Base-by-base conservation (phyloP, 306 rosid species). In the Acacia confusa region DNA sequence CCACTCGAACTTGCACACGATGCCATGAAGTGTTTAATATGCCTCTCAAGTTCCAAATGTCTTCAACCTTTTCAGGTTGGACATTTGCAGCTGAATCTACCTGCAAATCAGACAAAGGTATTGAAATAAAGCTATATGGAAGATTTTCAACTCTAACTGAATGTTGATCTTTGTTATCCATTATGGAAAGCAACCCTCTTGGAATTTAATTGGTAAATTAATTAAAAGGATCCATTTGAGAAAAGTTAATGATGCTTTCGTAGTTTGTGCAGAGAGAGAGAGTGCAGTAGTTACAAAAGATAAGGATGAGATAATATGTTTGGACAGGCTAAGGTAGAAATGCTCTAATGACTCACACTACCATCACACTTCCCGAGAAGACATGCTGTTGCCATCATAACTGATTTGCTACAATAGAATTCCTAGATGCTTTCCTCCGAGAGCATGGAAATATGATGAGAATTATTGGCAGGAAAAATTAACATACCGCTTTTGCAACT, bases 11-110 rank as follows among this genome's bases (percentile, higher is more conserved):
- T 73, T 82, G 85, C n/a, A 95, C 92, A 17, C 95, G 67, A 83
- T 93, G 98, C 98, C 98, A 93, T 77, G 98, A 92, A 22, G 91
- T 93, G 88, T 95, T 95, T 73, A 95, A 88, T 80, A 95, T 91
- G 55, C 99, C 99, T 86, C 97, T 87, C 75, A 95, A 82, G 85
- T 95, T 95, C 98, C 98, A 92, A 41, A 92, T 87, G 48, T 90
- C 95, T 68, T 92, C 91, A 78, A 91, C 95, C 43, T 82, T 95
- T 70, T 89, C 95, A 45, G 97, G 97, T 72, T 95, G 99, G 61
- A 95, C 93, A 82, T 95, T 95, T 43, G 92, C 97, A 9, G 97
- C 91, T 36, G 93, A 81, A 89, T 95, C 99, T 65, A 91, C 97
- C 99, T 92, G 91, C 85, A 81, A 77, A 85, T 45, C 27, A 77